These are phyloP conservation scores for Colletotrichum tropicicola DNA, from an alignment of 2,329 filamentous ascomycete species.

Conservation along the genomic window DNA sequence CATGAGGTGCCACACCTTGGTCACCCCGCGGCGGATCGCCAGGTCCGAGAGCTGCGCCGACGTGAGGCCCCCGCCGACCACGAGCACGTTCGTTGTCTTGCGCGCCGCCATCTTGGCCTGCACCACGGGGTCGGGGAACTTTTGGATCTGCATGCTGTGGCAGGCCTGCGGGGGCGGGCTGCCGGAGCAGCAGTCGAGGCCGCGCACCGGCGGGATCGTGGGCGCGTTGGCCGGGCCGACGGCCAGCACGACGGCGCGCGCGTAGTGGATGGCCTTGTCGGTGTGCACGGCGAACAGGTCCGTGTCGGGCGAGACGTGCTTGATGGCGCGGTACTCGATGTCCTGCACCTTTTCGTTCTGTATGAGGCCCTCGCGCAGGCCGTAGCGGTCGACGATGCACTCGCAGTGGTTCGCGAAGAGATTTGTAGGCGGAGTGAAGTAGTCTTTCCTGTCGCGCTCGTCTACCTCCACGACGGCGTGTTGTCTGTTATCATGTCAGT, in stretches of 20 bases:
- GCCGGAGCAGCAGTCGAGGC: conserved; percentile 34
- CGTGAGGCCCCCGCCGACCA: conserved; percentile 80
- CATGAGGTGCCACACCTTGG: conserved; percentile 76
- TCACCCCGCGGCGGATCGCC: conserved; percentile 70
- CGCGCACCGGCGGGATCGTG: conserved; percentile 49
- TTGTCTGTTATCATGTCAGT: conserved; percentile 44
- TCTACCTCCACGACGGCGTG: conserved; percentile 64
- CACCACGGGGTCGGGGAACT: conserved; percentile 64
- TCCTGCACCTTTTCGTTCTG: conserved; percentile 67
- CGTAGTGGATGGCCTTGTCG: conserved; percentile 61
- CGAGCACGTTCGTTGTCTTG: conserved; percentile 68
- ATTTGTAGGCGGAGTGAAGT: conserved; percentile 70
- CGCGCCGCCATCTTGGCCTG: conserved; percentile 59
- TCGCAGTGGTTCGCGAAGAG: conserved; percentile 72
- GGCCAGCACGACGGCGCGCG: conserved; percentile 73
- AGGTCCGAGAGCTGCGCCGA: conserved; percentile 78
- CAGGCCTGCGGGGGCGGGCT: conserved; percentile 53
- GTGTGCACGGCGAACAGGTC: conserved; percentile 74
- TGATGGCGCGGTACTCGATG: conserved; percentile 65
- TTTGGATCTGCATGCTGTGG: conserved; percentile 71
- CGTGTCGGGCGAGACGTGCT: conserved; percentile 53
- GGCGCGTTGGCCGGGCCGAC: conserved; percentile 75
- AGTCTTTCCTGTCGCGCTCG: conserved; percentile 74
- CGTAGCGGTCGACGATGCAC: conserved; percentile 65
- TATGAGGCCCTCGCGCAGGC: conserved; percentile 64